Evolutionary conservation across 495 filamentous ascomycete species (phyloP), one percentile per base, ranked within the genome.

Genomic region (Talaromyces adpressus): DNA sequence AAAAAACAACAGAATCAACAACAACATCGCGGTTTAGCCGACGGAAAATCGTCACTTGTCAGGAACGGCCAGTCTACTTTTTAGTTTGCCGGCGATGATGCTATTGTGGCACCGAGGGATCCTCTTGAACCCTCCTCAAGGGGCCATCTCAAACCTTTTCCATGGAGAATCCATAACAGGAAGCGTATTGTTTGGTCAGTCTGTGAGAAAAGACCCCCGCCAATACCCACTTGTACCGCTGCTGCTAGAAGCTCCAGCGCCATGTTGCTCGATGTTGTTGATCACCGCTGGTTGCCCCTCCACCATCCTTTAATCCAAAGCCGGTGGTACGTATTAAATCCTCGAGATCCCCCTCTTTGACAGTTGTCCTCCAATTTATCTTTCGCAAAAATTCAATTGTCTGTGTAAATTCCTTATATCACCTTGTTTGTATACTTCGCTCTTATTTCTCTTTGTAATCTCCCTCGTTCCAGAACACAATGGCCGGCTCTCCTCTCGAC

Each of bases 401-500:
- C n/a, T 9, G 45, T 49, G 45, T 49, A 9, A 7, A 49, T 18
- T 49, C 45, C 7, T 49, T 3, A 20, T 49, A 49, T 22, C 5
- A 5, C 39, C 41, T 2, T 49, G 8, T 52, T 23, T 23, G 23
- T 53, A 47, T 65, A 34, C 27, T 27, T 57, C 29, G n/a, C 29
- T 29, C n/a, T 32, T 59, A 34, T 56, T 57, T 57, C 39, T 59
- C 45, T 29, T 56, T 56, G 22, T 29, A 22, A 22, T 53, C 11
- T 23, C 23, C 49, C 23, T 53, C 23, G 23, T 56, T 56, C 27
- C 27, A 27, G 20, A 36, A 51, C 69, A 67, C 27, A 67, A 78
- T 78, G 76, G 69, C 75, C 60, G 71, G 66, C 54, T 69, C 59
- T 14, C 75, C 73, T 12, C 52, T 80, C 63, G 65, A 68, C 39